Evolutionary conservation across 495 filamentous ascomycete genomes (phyloP).

Genomic region (Aspergillus mulundensis): DNA sequence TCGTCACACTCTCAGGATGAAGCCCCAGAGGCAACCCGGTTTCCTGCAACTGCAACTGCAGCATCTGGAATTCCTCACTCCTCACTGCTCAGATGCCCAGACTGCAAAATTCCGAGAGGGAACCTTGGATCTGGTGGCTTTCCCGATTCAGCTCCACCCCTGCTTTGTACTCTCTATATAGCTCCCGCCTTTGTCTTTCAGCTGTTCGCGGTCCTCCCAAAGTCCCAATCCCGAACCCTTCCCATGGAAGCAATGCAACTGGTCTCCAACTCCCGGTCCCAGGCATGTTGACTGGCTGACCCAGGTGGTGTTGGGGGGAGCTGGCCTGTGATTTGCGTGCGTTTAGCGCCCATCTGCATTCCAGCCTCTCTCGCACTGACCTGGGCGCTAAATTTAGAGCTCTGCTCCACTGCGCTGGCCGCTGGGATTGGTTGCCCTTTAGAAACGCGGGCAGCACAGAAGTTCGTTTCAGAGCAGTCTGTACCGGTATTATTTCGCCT

Average conservation of each 20-base stretch:
- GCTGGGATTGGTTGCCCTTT: constrained; percentile 15
- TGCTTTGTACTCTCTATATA: constrained; percentile 6
- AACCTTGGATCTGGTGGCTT: constrained; percentile 15
- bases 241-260: not conserved
- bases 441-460: constrained; percentile 18
- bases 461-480: not conserved
- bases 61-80: constrained; percentile 6
- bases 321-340: constrained; percentile 32
- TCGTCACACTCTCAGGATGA: not conserved
- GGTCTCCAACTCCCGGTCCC: constrained; percentile 1
- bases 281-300: constrained; percentile 11
- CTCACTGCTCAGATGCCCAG: not conserved
- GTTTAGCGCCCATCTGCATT: constrained; percentile 37
- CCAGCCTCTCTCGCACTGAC: constrained; percentile 24
- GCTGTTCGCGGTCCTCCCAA: not conserved
- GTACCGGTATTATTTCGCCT: constrained; percentile 10
- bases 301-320: constrained; percentile 14
- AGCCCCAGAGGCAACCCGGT: constrained; percentile 1
- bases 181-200: not conserved
- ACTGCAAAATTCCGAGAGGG: not conserved
- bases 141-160: constrained; percentile 13
- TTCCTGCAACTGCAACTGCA: constrained; percentile 6
- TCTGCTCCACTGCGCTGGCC: not conserved
- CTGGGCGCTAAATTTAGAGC: constrained; percentile 45
- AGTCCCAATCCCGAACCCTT: not conserved